Percentiles rank a stretch among this genome's conserved stretches.
Evolutionary conservation across 164 flowering plant species (phyloP).

Genomic region (Tetrastigma voinierianum): DNA sequence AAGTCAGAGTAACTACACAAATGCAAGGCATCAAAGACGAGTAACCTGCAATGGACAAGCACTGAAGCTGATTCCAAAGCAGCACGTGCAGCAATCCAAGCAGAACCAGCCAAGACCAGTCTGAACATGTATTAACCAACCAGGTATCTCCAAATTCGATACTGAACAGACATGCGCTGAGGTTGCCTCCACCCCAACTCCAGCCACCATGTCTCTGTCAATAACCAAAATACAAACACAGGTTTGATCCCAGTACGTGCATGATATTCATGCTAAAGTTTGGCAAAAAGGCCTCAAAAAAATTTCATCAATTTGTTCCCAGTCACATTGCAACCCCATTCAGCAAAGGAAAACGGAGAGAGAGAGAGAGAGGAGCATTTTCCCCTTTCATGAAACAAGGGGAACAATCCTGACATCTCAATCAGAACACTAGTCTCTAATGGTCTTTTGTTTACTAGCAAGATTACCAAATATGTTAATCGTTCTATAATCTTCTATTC

Average conservation of each 20-base stretch:
- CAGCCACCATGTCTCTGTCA: slow-evolving; percentile 95
- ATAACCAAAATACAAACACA: slow-evolving; percentile 11
- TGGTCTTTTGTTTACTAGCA: no score
- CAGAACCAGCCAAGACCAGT: slow-evolving; percentile 93
- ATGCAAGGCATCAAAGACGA: neutral
- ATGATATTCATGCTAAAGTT: neutral
- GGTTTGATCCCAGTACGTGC: neutral
- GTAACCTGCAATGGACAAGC: slow-evolving; percentile 98
- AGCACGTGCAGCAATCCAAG: slow-evolving; percentile 99
- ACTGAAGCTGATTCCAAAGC: slow-evolving; percentile 90
- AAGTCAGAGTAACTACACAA: neutral
- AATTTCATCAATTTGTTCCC: neutral
- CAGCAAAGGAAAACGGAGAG: no score
- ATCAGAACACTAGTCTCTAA: no score
- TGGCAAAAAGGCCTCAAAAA: neutral
- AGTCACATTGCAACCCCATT: neutral
- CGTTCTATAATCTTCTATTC: no score
- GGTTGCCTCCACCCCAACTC: slow-evolving; percentile 98
- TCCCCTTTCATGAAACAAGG: no score
- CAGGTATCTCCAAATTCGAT: slow-evolving; percentile 93
- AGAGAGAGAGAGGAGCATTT: no score
- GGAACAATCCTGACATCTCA: no score
- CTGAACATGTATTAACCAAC: slow-evolving; percentile 97
- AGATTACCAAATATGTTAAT: no score
- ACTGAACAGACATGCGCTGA: slow-evolving; percentile 99